These are phyloP conservation scores for Acacia pycnantha DNA, from an alignment of 331 rosid species.

Conservation along the genomic window DNA sequence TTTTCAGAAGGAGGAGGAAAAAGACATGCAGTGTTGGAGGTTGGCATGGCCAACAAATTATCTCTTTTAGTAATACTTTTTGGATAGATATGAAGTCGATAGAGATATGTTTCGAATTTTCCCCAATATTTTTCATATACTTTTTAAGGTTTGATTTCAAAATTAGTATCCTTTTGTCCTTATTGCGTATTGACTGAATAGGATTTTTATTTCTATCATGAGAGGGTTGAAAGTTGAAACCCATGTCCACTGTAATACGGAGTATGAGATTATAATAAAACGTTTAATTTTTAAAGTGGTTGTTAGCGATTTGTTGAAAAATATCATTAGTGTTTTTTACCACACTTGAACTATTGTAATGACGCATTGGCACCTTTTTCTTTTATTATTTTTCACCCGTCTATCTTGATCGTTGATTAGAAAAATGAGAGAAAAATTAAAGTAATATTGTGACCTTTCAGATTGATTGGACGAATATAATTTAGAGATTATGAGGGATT, in stretches of 20 bases:
- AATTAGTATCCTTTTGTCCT: not conserved
- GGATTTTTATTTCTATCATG: not conserved
- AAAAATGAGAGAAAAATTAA: too few relatives aligned
- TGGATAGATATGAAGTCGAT: not conserved
- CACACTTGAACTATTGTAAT: not conserved
- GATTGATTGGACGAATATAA: too few relatives aligned
- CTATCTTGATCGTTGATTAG: too few relatives aligned
- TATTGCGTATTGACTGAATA: not conserved
- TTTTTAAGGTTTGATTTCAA: not conserved
- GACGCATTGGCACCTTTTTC: not conserved
- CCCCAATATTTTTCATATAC: not conserved
- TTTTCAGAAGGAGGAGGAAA: not conserved
- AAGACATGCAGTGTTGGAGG: slow-evolving; percentile 10
- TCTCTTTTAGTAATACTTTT: not conserved
- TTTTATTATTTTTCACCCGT: too few relatives aligned
- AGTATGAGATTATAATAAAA: not conserved
- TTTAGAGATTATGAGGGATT: too few relatives aligned
- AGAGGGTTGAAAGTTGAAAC: not conserved
- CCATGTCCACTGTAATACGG: not conserved
- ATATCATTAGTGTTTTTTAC: too few relatives aligned
- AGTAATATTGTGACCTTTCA: too few relatives aligned
- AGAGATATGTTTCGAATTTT: not conserved
- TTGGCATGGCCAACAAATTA: not conserved
- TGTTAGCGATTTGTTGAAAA: not conserved
- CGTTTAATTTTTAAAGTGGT: not conserved